A percentile compares a stretch with the other conserved stretches of the same genome.
Evolutionary conservation across 495 filamentous ascomycete species (phyloP).

Genomic region (Penicillium nucicola): DNA sequence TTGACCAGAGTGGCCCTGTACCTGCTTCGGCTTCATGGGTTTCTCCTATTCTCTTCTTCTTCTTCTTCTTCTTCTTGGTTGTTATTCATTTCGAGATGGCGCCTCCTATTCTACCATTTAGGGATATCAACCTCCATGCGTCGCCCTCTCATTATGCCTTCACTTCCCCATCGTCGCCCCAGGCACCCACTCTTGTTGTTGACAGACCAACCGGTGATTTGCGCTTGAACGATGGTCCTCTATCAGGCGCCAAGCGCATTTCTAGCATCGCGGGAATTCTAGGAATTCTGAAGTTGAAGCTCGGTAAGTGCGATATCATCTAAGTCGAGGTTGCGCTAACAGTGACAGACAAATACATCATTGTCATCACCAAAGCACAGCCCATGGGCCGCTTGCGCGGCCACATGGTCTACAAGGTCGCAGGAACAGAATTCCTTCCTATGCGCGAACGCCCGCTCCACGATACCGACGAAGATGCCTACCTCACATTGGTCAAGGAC

Average conservation of each 20-base stretch:
- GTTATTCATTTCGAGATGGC: constrained; percentile 38
- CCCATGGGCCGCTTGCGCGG: constrained; percentile 88
- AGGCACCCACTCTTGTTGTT: constrained; percentile 80
- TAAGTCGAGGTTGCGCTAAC: constrained; percentile 10
- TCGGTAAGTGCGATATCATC: constrained; percentile 56
- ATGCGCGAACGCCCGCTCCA: constrained; percentile 87
- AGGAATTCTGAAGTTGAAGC: constrained; percentile 82
- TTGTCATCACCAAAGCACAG: constrained; percentile 91
- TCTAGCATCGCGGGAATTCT: constrained; percentile 93
- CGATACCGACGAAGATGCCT: constrained; percentile 90
- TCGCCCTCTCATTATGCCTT: constrained; percentile 93
- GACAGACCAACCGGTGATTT: constrained; percentile 93
- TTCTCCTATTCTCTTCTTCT: constrained; percentile 8
- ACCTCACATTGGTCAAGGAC: constrained; percentile 72
- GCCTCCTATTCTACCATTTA: constrained; percentile 66
- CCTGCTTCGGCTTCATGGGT: constrained; percentile 27
- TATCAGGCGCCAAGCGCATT: constrained; percentile 74
- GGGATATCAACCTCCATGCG: constrained; percentile 94
- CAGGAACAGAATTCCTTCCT: constrained; percentile 88
- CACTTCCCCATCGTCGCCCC: constrained; percentile 88
- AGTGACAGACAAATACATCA: constrained; percentile 84
- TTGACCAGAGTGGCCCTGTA: constrained; percentile 14
- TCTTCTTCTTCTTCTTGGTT: constrained; percentile 2
- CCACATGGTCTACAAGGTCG: constrained; percentile 89
- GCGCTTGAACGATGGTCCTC: constrained; percentile 72